Evolutionary conservation across 192 early-diverging fungal genomes (phyloP).

Genomic region (Rhizoclosmatium sp.): DNA sequence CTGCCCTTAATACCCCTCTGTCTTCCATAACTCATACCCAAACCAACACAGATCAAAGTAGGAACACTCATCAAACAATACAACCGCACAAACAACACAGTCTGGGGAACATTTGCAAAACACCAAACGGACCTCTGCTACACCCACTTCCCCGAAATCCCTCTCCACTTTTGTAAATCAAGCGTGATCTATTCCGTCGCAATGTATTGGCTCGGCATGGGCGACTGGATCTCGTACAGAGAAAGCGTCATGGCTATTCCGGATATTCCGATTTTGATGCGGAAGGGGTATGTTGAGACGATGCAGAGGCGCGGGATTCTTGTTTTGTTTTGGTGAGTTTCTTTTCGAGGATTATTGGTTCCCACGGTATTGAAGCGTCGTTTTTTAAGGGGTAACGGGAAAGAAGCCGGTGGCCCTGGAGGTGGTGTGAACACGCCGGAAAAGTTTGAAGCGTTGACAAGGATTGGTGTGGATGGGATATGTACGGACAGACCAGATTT

Average conservation of each 20-base stretch:
- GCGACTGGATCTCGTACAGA: conserved; percentile 39
- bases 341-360: not conserved
- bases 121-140: conserved; percentile 33
- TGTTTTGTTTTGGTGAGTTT: conserved; percentile 50
- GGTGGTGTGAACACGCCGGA: conserved; percentile 53
- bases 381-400: conserved; percentile 10
- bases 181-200: conserved; percentile 26
- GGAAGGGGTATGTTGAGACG: conserved; percentile 29
- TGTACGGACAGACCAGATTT: conserved; percentile 54
- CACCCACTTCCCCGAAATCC: conserved; percentile 50
- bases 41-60: conserved; percentile 32
- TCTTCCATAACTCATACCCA: too few species aligned
- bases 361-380: too few species aligned
- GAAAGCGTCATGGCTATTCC: conserved; percentile 53
- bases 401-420: conserved; percentile 33
- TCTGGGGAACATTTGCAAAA: conserved; percentile 52
- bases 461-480: conserved; percentile 56
- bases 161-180: conserved; percentile 45
- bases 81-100: conserved; percentile 45
- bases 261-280: conserved; percentile 42
- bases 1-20: not conserved
- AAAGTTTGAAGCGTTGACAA: conserved; percentile 42
- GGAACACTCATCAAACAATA: conserved; percentile 45
- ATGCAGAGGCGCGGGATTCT: conserved; percentile 46
- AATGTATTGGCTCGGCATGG: conserved; percentile 47